phyloP scores from a whole-genome alignment of 192 early-diverging fungal genomes.

The Coemansia reversa region DNA sequence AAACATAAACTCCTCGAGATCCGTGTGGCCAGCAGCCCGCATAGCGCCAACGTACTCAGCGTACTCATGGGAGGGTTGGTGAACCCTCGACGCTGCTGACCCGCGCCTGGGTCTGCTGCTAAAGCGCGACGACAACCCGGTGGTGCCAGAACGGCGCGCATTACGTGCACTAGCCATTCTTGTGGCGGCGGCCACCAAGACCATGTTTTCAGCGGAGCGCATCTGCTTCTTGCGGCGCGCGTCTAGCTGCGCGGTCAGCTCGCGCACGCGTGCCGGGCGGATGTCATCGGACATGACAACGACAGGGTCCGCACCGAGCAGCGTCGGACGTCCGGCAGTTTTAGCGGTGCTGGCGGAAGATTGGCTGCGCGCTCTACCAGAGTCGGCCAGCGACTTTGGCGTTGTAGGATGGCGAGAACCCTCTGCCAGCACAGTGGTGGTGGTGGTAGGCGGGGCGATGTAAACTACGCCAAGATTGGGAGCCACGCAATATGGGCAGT shows the following conservation, averaged over 20 bases:
- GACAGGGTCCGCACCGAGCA: conserved; percentile 37
- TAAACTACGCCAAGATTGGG: conserved; percentile 84
- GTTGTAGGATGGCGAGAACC: neutral
- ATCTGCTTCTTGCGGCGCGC: conserved; percentile 18
- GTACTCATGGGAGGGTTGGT: conserved; percentile 53
- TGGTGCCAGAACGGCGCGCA: neutral
- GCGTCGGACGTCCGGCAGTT: neutral
- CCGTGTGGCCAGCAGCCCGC: conserved; percentile 68
- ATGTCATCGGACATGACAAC: conserved; percentile 63
- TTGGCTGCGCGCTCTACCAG: conserved; percentile 38
- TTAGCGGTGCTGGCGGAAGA: conserved; percentile 24
- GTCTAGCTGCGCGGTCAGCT: conserved; percentile 20
- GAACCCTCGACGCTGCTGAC: neutral
- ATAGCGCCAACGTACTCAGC: conserved; percentile 63
- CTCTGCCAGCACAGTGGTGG: neutral
- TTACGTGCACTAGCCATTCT: conserved; percentile 27
- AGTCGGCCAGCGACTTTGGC: conserved; percentile 8
- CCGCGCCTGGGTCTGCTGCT: neutral
- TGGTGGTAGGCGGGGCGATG: conserved; percentile 39
- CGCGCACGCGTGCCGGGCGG: conserved; percentile 22
- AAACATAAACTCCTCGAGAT: conserved; percentile 90
- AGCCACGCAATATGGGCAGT: conserved; percentile 87
- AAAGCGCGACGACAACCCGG: neutral
- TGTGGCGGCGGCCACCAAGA: conserved; percentile 40
- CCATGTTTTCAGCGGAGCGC: conserved; percentile 39